Conservation (phyloP, 169 alveolate genomes). For the Pseudocohnilembus persalinus region DNA sequence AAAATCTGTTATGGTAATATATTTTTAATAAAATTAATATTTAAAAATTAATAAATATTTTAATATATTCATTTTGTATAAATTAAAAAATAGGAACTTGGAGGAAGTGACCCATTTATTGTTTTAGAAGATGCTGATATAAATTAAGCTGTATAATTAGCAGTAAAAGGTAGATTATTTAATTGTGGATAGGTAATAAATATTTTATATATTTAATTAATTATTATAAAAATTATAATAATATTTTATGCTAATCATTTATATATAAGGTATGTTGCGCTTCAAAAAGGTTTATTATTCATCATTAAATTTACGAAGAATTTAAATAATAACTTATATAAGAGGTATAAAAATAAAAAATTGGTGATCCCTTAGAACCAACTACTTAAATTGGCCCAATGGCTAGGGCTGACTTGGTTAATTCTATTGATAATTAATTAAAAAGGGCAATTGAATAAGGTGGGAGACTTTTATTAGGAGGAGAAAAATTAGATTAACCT, state of each 20-base stretch:
- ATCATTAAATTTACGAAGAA: conserved; percentile 39
- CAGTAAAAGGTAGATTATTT: conserved; percentile 36
- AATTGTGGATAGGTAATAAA: neutral
- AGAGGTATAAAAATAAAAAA: conserved; percentile 21
- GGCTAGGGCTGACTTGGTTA: conserved; percentile 40
- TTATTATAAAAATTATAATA: too few relatives aligned
- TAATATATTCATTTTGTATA: too few relatives aligned
- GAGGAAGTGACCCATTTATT: conserved; percentile 72
- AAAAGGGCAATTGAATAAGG: conserved; percentile 44
- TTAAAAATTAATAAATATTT: too few relatives aligned
- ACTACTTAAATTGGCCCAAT: conserved; percentile 60
- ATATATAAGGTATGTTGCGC: conserved; percentile 62
- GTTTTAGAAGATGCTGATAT: conserved; percentile 62
- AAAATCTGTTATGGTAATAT: conserved; percentile 34
- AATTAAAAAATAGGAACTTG: conserved; percentile 40
- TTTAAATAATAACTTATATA: conserved; percentile 38
- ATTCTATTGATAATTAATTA: conserved; percentile 34
- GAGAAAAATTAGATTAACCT: neutral
- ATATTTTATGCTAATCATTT: too few relatives aligned
- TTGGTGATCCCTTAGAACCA: conserved; percentile 60
- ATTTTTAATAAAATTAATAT: too few relatives aligned
- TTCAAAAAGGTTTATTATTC: conserved; percentile 62
- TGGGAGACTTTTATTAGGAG: conserved; percentile 54
- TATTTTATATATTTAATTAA: too few relatives aligned
- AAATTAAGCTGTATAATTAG: conserved; percentile 37